Evolutionary conservation across 306 rosid species (phyloP), one percentile per base, ranked within the genome.

Genomic region (Cicer arietinum): DNA sequence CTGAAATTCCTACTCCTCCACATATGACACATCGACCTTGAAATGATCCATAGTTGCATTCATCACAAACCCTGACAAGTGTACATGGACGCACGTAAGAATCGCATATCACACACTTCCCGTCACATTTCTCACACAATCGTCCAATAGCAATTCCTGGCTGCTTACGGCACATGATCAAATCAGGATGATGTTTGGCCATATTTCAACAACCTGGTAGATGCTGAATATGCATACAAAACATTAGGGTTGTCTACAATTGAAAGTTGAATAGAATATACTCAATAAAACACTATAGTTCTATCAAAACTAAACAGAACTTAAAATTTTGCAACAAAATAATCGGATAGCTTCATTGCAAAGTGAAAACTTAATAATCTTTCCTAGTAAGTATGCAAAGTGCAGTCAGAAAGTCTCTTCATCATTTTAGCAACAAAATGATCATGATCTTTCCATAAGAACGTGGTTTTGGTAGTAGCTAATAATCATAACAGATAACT

Each of bases 131-230:
- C 86, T 90, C 91, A 4, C 98, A 90, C 45, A 93, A 90, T 64
- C 91, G 82, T 35, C 96, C 92, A 10, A 90, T 92, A 45, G 95
- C 90, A 73, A 91, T 91, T 71, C 98, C 97, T 0, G 95, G 96
- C 77, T 94, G 94, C 83, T 90, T 90, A 65, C 95, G 82, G 85
- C 95, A 89, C 98, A 88, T 90, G 74, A 92, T 90, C 93, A 93
- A 77, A 89, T 90, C 93, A 42, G 98, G 95, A 75, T 92, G 93
- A 82, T 89, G 97, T 84, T 94, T 94, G 65, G 96, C 97, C 95
- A 90, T 87, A 39, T 75, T 73, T 78, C 77, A 44, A 65, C 73
- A 71, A 64, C 70, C 81, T 76, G 77, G 60, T 84, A 76, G 62
- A 67, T 58, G 67, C 71, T 63, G 71, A 47, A 60, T 16, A 54